Evolutionary conservation across 2,329 filamentous ascomycete genomes (phyloP).

Genomic region (Cadophora sp.): DNA sequence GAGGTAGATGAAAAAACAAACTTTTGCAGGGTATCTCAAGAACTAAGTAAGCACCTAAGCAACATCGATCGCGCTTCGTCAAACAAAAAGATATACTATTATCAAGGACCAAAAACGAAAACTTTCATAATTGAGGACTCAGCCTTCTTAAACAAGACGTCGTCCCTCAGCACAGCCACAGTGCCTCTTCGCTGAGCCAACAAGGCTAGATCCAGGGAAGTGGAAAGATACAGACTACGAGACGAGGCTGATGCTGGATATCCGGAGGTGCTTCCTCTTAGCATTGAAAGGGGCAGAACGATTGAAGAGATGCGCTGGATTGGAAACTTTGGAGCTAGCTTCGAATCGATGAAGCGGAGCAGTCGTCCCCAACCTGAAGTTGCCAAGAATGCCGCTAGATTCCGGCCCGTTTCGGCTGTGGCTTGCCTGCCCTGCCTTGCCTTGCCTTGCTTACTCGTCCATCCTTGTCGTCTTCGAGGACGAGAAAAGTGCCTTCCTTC

Average conservation of each 20-base stretch:
- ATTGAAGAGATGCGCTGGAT: background rate
- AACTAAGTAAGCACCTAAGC: background rate
- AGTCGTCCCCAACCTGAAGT: background rate
- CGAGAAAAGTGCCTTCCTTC: too few relatives aligned
- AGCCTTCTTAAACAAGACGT: background rate
- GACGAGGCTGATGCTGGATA: background rate
- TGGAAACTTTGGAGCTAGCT: background rate
- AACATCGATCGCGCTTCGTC: too few relatives aligned
- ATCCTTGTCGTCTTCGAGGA: background rate
- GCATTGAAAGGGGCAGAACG: background rate
- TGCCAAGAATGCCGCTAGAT: background rate
- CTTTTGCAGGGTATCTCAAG: background rate
- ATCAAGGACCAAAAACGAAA: background rate
- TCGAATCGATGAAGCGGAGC: background rate
- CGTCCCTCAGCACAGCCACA: slow-evolving; percentile 2
- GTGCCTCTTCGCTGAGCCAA: background rate
- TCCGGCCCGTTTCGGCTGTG: background rate
- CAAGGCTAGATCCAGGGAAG: background rate
- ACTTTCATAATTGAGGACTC: background rate
- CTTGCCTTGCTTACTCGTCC: background rate
- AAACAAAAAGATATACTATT: background rate
- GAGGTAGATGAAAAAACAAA: background rate
- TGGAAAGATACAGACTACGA: background rate
- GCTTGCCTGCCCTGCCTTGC: background rate
- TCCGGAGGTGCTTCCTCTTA: background rate